These are phyloP conservation scores for Coniochaeta hoffmannii DNA, from an alignment of 2,329 filamentous ascomycete species.

Conservation along the genomic window DNA sequence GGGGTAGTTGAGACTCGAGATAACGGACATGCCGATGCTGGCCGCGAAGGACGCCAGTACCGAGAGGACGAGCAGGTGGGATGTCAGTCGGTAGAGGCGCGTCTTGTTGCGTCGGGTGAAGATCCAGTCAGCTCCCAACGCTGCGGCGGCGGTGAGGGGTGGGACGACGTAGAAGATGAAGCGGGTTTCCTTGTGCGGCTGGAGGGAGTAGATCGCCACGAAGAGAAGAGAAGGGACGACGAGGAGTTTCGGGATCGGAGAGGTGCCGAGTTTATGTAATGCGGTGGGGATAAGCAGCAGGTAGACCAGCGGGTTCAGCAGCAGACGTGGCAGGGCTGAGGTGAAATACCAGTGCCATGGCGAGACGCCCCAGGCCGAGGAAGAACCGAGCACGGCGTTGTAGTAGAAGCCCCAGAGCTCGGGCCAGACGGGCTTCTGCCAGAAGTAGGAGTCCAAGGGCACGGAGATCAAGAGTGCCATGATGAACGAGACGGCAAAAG, in stretches of 20 bases:
- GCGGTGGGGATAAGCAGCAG: slow-evolving; percentile 47
- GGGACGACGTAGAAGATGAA: slow-evolving; percentile 90
- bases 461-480: slow-evolving; percentile 64
- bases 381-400: slow-evolving; percentile 79
- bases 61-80: slow-evolving; percentile 49
- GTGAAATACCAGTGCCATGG: slow-evolving; percentile 83
- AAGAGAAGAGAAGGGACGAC: slow-evolving; percentile 65
- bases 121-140: slow-evolving; percentile 65
- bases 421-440: slow-evolving; percentile 82
- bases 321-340: slow-evolving; percentile 71
- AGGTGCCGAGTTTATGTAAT: slow-evolving; percentile 38
- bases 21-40: slow-evolving; percentile 60
- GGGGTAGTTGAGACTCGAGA: slow-evolving; percentile 89
- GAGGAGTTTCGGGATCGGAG: slow-evolving; percentile 35
- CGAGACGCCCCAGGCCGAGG: slow-evolving; percentile 79
- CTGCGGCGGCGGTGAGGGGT: slow-evolving; percentile 68
- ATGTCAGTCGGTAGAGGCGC: slow-evolving; percentile 44
- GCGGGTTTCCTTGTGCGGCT: slow-evolving; percentile 93
- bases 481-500: slow-evolving; percentile 58
- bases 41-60: slow-evolving; percentile 51
- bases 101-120: slow-evolving; percentile 60
- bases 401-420: slow-evolving; percentile 85
- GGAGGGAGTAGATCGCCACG: slow-evolving; percentile 71
- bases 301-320: slow-evolving; percentile 69
- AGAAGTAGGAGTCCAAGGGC: slow-evolving; percentile 84